Conservation (phyloP, 371 early-diverging fungal species). For the Fennellomyces sp. region DNA sequence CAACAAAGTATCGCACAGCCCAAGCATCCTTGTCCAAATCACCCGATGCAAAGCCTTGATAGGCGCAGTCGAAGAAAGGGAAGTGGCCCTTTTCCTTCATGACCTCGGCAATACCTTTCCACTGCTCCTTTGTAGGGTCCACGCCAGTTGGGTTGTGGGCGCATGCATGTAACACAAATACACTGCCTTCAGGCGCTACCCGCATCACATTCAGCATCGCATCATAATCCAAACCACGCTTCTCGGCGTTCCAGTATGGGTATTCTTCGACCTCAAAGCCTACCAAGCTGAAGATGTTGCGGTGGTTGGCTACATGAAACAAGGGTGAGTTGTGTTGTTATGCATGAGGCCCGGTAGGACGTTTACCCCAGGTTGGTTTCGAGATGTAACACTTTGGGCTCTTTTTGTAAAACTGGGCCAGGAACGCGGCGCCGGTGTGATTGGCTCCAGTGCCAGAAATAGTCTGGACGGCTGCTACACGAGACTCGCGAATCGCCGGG, state of each 20-base stretch:
- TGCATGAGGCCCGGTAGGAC: not conserved
- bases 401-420: constrained; percentile 69
- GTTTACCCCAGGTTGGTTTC: constrained; percentile 95
- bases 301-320: constrained; percentile 84
- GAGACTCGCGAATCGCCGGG: constrained; percentile 74
- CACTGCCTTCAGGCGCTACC: constrained; percentile 76
- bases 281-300: constrained; percentile 82
- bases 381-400: constrained; percentile 80
- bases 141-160: constrained; percentile 92
- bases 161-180: constrained; percentile 58
- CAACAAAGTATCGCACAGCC: constrained; percentile 90
- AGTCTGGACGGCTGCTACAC: constrained; percentile 81
- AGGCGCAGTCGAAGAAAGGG: constrained; percentile 97
- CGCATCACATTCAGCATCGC: constrained; percentile 72
- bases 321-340: not conserved
- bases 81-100: constrained; percentile 77
- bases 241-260: constrained; percentile 84
- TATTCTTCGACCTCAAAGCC: constrained; percentile 86
- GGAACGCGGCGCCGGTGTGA: constrained; percentile 85
- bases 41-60: constrained; percentile 97
- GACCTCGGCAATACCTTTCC: constrained; percentile 86
- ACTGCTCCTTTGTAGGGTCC: constrained; percentile 91
- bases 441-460: constrained; percentile 97
- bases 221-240: constrained; percentile 79
- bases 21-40: constrained; percentile 89